Evolutionary conservation across 2,329 filamentous ascomycete genomes (phyloP), one percentile per base, ranked within the genome.

Genomic region (Fusarium dimerum): DNA sequence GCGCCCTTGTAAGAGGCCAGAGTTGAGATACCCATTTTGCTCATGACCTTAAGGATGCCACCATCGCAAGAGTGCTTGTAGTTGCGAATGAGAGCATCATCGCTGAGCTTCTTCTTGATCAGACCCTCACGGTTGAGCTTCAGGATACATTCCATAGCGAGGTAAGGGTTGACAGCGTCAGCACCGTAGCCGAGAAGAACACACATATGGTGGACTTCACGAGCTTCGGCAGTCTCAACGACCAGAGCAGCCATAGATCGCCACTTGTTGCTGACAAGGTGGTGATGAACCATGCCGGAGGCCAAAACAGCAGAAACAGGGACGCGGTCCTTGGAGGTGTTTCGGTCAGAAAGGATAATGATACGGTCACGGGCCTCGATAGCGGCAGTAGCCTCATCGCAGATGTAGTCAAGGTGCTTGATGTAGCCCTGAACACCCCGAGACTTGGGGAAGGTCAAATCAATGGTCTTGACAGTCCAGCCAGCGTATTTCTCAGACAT

Each of bases 21-120:
- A 32, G 93, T 97, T 7, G 93, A 97, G 60, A 97, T 97, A 78
- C 93, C 93, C 93, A 97, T 97, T 81, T 97, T 97, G 73, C 89
- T 94, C 93, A 97, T 97, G 71, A 97, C 93, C 76, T 97, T 97
- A 59, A 97, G 80, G 59, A 97, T 96, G 77, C 93, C 93, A 68
- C 93, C 93, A 63, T 97, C 92, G 66, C 90, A 93, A 57, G 93
- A 97, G 73, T 95, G 90, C 77, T 95, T 96, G 82, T 97, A 97
- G 78, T 97, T 97, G 66, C 88, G 86, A 62, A 97, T 92, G 51
- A 97, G 85, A 65, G 87, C 82, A 55, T 96, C 87, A 52, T 94
- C 84, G 17, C 82, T 83, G 41, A 96, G 78, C 72, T 94, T 89
- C 82, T 95, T 96, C 72, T 92, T 88, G 72, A 97, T 95, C 57